A percentile compares a stretch with the other conserved stretches of the same genome.
Evolutionary conservation across 257 asterid species (phyloP).

Genomic region (Voacanga thouarsii): DNA sequence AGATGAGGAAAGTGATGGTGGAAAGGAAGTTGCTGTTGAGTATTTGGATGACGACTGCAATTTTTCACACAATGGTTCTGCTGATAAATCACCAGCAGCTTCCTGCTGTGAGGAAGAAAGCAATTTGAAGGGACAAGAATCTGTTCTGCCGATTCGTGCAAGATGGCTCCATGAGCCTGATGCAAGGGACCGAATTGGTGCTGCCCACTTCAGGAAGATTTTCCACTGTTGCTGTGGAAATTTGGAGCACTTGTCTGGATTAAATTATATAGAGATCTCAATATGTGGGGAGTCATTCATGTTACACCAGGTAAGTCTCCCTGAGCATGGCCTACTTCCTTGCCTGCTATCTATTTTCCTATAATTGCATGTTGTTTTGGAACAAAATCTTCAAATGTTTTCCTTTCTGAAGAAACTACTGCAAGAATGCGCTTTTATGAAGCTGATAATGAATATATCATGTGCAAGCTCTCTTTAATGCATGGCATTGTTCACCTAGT

Average conservation of each 20-base stretch:
- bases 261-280: slow-evolving; percentile 66
- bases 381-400: not conserved
- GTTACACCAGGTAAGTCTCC: slow-evolving; percentile 82
- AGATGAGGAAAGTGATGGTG: slow-evolving; percentile 44
- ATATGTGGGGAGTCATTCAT: slow-evolving; percentile 94
- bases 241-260: slow-evolving; percentile 57
- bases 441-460: not conserved
- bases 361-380: not conserved
- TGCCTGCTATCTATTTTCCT: not conserved
- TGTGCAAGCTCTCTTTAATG: not conserved
- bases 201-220: slow-evolving; percentile 83
- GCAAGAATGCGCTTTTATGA: not conserved
- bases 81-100: slow-evolving; percentile 20
- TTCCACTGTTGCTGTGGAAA: slow-evolving; percentile 73
- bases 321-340: not conserved
- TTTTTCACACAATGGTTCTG: slow-evolving; percentile 8
- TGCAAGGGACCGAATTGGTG: slow-evolving; percentile 63
- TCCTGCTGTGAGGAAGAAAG: slow-evolving; percentile 20
- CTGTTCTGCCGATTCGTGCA: slow-evolving; percentile 43
- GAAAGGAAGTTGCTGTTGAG: slow-evolving; percentile 29
- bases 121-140: slow-evolving; percentile 31
- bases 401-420: not conserved
- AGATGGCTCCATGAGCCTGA: slow-evolving; percentile 91
- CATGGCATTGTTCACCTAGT: not conserved
- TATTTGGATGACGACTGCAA: slow-evolving; percentile 17